Conservation (phyloP, 2,329 filamentous ascomycete species). For the Sarocladium brachiariae region DNA sequence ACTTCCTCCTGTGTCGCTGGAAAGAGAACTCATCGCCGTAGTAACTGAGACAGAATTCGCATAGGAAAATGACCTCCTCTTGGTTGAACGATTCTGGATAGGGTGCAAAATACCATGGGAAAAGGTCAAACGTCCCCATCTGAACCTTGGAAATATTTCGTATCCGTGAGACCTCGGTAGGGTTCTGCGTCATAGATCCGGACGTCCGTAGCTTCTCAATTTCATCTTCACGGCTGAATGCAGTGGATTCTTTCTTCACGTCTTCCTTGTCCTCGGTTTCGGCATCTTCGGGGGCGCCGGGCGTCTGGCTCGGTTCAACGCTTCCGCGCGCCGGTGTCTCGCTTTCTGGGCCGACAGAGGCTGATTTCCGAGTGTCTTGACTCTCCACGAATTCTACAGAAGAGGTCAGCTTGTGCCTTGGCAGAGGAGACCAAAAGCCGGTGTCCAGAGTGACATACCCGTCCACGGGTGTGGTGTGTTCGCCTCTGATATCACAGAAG, state of each 20-base stretch:
- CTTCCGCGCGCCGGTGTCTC: conserved; percentile 38
- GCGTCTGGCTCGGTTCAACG: conserved; percentile 37
- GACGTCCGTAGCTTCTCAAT: conserved; percentile 93
- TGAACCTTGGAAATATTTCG: conserved; percentile 91
- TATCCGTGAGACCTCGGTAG: conserved; percentile 91
- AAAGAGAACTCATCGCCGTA: conserved; percentile 81
- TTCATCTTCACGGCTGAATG: conserved; percentile 79
- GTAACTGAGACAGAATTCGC: conserved; percentile 94
- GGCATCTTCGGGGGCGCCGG: conserved; percentile 42
- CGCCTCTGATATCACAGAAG: conserved; percentile 46
- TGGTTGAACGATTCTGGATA: conserved; percentile 87
- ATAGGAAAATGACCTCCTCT: conserved; percentile 88
- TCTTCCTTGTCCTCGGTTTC: conserved; percentile 47
- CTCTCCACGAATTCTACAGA: conserved; percentile 41
- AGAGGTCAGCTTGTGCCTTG: not conserved
- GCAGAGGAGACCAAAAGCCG: not conserved
- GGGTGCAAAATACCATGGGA: conserved; percentile 98
- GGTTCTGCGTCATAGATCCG: conserved; percentile 98
- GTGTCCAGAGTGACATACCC: conserved; percentile 21
- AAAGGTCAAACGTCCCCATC: conserved; percentile 86
- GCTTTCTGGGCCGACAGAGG: conserved; percentile 33
- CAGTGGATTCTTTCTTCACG: conserved; percentile 40
- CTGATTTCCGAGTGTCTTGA: conserved; percentile 38
- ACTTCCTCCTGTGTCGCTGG: conserved; percentile 79
- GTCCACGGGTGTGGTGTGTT: conserved; percentile 48